These are phyloP conservation scores for Chimonanthus praecox DNA, from an alignment of 164 flowering plant genomes.

Conservation along the genomic window DNA sequence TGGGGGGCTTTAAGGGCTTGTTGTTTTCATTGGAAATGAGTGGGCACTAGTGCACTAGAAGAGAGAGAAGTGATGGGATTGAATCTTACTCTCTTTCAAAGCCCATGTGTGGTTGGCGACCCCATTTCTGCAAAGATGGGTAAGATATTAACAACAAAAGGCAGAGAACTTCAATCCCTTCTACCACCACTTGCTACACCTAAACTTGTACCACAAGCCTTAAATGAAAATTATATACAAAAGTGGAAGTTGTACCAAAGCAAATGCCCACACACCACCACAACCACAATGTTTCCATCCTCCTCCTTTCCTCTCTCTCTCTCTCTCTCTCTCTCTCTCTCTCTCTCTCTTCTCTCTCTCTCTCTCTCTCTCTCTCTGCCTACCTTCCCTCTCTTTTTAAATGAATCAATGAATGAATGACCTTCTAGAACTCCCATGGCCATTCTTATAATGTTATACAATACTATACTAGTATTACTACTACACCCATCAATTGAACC, in stretches of 20 bases:
- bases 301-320: conserved; percentile 18
- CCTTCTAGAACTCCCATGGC: conserved; percentile 53
- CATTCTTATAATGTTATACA: too few relatives aligned
- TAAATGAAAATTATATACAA: conserved; percentile 8
- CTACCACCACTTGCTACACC: background rate
- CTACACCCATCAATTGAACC: background rate
- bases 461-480: too few relatives aligned
- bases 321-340: conserved; percentile 12
- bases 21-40: background rate
- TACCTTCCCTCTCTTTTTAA: background rate
- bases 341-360: conserved; percentile 14
- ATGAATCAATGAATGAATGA: background rate
- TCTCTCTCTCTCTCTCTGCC: conserved; percentile 11
- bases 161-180: background rate
- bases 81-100: background rate
- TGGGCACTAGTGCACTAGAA: background rate
- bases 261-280: conserved; percentile 42
- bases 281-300: conserved; percentile 27
- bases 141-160: background rate
- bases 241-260: conserved; percentile 69
- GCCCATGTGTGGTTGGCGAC: background rate
- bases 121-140: background rate
- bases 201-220: conserved; percentile 49
- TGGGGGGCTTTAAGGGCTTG: background rate
- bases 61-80: background rate